Base-by-base conservation (phyloP, 2,329 filamentous ascomycete genomes). In the Trichoderma harzianum region DNA sequence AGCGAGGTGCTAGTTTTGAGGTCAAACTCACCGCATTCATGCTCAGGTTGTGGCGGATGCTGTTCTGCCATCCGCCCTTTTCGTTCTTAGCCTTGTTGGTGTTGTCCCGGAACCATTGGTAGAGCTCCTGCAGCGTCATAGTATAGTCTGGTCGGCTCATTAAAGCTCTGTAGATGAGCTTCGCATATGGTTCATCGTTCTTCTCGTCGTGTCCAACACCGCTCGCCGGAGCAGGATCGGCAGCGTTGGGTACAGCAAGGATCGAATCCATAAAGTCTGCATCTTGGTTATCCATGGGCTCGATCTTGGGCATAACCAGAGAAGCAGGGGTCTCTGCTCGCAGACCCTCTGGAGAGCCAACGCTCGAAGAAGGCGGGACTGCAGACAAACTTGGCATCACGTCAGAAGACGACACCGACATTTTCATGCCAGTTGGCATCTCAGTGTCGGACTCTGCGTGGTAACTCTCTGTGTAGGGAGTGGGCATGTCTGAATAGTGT, bases 11-110 rank as follows among this genome's bases (percentile, higher is more conserved):
- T 18, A 69, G 28, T 5, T 21, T 14, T 51, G n/a, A 21, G 16
- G 12, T 11, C 18, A 12, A 36, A 78, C 83, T 82, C 89, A 98
- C 95, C 73, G 88, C 87, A 77, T 98, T 98, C 95, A 98, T 98
- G 62, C 94, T 97, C 8, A 98, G 84, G 76, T 98, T 98, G 80
- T 98, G 95, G 2, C 95, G 89, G 75, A 98, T 97, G 79, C 93
- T 97, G 81, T 98, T 98, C 82, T 95, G 92, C 95, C 95, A 98
- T 11, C 95, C 95, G 76, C 90, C 92, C 67, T 86, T 89, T 5
- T 89, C 89, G 78, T 94, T 96, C 70, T 88, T 86, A 3, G 94
- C 89, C 80, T 96, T 97, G 75, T 89, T 87, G 3, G 94, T 97
- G 78, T 97, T 91, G 32, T 91, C 86, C 55, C 88, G 85, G 77